phyloP scores from a whole-genome alignment of 2,329 filamentous ascomycete genomes.

The Phaeosphaeriaceae sp. region DNA sequence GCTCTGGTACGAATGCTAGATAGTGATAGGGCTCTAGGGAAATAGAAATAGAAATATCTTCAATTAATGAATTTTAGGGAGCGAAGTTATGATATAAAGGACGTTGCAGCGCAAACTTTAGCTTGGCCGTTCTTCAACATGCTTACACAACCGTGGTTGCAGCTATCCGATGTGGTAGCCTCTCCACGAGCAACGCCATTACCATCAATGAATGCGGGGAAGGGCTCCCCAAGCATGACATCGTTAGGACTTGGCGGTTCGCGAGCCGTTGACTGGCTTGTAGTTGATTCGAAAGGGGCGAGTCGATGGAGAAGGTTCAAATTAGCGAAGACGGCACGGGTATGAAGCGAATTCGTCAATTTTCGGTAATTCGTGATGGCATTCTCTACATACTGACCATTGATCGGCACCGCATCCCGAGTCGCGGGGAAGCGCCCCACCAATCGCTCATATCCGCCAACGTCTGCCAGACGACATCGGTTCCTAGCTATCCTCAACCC shows the following conservation, averaged over 20 bases:
- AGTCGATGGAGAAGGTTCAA: background rate
- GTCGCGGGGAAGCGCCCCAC: background rate
- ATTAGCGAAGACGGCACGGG: background rate
- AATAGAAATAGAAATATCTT: background rate
- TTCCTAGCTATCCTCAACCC: background rate
- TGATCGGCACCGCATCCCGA: background rate
- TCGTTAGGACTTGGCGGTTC: background rate
- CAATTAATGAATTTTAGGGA: background rate
- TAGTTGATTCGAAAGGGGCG: background rate
- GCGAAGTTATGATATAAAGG: background rate
- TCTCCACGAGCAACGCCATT: background rate
- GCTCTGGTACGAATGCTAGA: background rate
- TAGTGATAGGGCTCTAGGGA: background rate
- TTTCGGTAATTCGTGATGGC: background rate
- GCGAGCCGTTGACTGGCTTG: background rate
- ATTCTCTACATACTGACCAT: background rate
- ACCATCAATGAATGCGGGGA: slow-evolving; percentile 6
- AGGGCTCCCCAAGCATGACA: background rate
- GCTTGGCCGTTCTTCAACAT: background rate
- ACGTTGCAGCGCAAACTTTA: background rate
- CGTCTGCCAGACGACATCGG: background rate
- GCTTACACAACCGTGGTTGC: slow-evolving; percentile 1
- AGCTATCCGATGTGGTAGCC: background rate
- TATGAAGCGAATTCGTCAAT: background rate
- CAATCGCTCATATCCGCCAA: background rate